A percentile compares a stretch with the other conserved stretches of the same genome.
These are phyloP conservation scores for Parastagonospora avenae DNA, from an alignment of 2,329 filamentous ascomycete genomes.

Conservation along the genomic window DNA sequence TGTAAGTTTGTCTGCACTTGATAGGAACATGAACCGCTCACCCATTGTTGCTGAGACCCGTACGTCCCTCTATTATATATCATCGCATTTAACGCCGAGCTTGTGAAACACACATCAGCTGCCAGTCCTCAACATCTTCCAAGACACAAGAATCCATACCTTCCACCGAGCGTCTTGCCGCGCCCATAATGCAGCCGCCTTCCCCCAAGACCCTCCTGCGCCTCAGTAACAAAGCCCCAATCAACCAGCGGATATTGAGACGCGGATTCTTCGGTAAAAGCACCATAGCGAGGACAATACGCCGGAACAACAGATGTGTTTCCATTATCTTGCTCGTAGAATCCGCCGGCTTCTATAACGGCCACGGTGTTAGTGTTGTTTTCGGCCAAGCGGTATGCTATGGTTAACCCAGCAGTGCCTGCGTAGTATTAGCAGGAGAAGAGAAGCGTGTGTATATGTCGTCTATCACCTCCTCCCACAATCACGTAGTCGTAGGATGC, in stretches of 20 bases:
- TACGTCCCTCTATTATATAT: background rate
- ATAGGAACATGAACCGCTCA: background rate
- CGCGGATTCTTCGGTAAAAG: slow-evolving; percentile 15
- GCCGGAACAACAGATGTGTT: slow-evolving; percentile 27
- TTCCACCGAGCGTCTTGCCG: slow-evolving; percentile 23
- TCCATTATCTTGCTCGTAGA: slow-evolving; percentile 33
- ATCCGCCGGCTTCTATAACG: slow-evolving; percentile 35
- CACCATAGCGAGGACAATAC: slow-evolving; percentile 14
- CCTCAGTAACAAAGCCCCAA: slow-evolving; percentile 28
- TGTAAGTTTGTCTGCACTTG: background rate
- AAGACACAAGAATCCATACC: background rate
- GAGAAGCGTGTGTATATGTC: too few species aligned
- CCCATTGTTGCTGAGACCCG: background rate
- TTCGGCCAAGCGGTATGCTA: slow-evolving; percentile 27
- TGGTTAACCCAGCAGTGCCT: slow-evolving; percentile 23
- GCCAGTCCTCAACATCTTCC: too few species aligned
- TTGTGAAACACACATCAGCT: background rate
- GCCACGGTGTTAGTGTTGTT: slow-evolving; percentile 17
- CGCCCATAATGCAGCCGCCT: slow-evolving; percentile 23
- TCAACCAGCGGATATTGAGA: slow-evolving; percentile 29
- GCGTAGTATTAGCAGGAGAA: too few species aligned
- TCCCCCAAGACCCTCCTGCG: slow-evolving; percentile 16
- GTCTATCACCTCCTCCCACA: slow-evolving; percentile 20
- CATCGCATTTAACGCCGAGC: slow-evolving; percentile 7
- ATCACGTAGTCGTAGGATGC: slow-evolving; percentile 32